These are phyloP conservation scores for Akanthomyces dipterigenus DNA, from an alignment of 2,329 filamentous ascomycete species.

Conservation along the genomic window DNA sequence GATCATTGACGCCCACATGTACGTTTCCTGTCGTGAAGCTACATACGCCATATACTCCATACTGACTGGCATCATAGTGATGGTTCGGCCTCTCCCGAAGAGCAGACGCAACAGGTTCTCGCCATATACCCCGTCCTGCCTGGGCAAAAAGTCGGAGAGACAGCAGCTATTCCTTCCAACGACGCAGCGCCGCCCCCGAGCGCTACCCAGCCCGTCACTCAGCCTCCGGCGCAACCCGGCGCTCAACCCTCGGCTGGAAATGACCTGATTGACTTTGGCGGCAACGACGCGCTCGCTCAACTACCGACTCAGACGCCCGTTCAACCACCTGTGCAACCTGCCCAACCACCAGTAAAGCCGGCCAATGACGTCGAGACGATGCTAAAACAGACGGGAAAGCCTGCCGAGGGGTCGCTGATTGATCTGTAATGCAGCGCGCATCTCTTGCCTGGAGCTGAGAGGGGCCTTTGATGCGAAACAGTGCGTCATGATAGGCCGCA, in stretches of 20 bases:
- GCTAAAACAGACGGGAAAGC: conserved; percentile 41
- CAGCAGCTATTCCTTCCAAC: conserved; percentile 50
- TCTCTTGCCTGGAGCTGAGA: too few species aligned
- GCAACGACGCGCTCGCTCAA: conserved; percentile 18
- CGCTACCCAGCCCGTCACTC: background rate
- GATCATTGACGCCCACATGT: conserved; percentile 88
- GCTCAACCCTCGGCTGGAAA: conserved; percentile 17
- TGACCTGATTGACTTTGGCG: conserved; percentile 53
- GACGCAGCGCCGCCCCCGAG: conserved; percentile 19
- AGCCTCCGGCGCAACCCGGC: too few species aligned
- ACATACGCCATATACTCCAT: too few species aligned
- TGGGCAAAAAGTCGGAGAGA: conserved; percentile 56
- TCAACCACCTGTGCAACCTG: too few species aligned
- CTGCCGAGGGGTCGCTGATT: conserved; percentile 43
- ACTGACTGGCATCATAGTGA: conserved; percentile 21
- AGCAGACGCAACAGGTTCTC: conserved; percentile 75
- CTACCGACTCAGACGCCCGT: background rate
- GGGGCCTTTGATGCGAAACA: background rate
- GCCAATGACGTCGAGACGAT: conserved; percentile 36
- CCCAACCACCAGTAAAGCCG: conserved; percentile 6
- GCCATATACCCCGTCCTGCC: conserved; percentile 78
- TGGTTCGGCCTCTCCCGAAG: conserved; percentile 48
- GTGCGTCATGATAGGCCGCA: background rate
- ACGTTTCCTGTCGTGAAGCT: conserved; percentile 21
- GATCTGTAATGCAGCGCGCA: conserved; percentile 35